Evolutionary conservation across 768 basidiomycete species (phyloP), one percentile per base, ranked within the genome.

Genomic region (Cystobasidium tubakii): DNA sequence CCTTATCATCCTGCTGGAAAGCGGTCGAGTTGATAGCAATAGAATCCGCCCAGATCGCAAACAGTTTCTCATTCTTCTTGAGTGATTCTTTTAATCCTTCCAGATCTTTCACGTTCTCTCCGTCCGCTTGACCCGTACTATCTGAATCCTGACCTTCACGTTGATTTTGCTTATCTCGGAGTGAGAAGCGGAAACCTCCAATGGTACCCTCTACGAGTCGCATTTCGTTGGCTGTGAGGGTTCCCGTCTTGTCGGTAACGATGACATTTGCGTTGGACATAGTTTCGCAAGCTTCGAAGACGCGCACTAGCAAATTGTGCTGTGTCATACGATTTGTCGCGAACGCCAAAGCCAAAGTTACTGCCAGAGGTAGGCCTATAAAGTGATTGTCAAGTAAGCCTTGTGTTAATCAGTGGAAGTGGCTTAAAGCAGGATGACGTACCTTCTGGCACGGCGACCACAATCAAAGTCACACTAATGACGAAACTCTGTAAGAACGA

Each of bases 211-310:
- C 62, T 19, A 73, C 73, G 13, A 73, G 63, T 31, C 33, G 62
- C 73, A 73, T 73, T n/a, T 53, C 62, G 33, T 73, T 73, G 1
- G 62, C 62, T 25, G 73, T 73, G 12, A 73, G 73, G 3, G 73
- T 73, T n/a, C 73, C 73, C 1, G 73, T 73, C 63, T 73, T 73
- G 33, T 73, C 73, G 13, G 73, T 73, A 17, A 73, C 73, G 33
- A 73, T 50, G 31, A 64, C 36, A 63, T 64, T 65, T 17, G 73
- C 73, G 36, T 73, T 73, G 1, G 73, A 64, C 73, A 73, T 73
- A 25, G 73, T 73, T 50, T 73, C 73, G 33, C 73, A 73, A 17
- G 73, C 62, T 33, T 73, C 62, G 34, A 73, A 73, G 15, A 73
- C 73, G 7, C 73, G 62, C 42, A 73, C 73, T 17, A 73, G 73